Base-by-base conservation (phyloP, 1,284 basidiomycete genomes). In the Boletus subluridellus region DNA sequence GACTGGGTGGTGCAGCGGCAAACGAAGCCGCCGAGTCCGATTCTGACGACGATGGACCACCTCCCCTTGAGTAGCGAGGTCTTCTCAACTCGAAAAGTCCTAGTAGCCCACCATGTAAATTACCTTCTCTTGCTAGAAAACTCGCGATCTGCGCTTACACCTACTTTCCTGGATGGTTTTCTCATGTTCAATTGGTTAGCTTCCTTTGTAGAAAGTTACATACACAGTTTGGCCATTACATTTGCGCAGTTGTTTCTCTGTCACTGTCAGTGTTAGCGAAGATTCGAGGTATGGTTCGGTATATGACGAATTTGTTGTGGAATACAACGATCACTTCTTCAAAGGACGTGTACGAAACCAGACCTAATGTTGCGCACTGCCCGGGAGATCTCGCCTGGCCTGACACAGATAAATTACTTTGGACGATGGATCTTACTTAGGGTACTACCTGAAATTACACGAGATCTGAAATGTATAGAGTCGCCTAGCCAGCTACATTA, bases 1-100 rank as follows among this genome's bases (percentile, higher is more conserved):
- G 5, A 5, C 17, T 12, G 5, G 76, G 72, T 34, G 66, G 73
- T 37, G 60, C 63, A 44, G 79, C 77, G 73, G 64, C 10, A 44
- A 65, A 69, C 12, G 78, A 77, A 17, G 65, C 59, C 7, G 75
- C 73, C 39, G 79, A 75, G 4, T 78, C 79, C 41, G 85, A 85
- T 54, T 78, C 74, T 15, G 84, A 83, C 54, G 86, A 86, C 49
- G 87, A 84, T 39, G 89, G 84, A 55, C 89, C 88, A 58, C 89
- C 90, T 60, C 86, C 89, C 64, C 84, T 92, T 49, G 90, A 92
- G 48, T 67, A 56, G 50, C 21, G 26, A 21, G 28, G 50, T 42
- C 15, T 34, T 26, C 5, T 24, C 6, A 10, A 26, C 28, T 38
- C 37, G 26, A 10, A 64, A 50, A 48, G 49, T 52, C 28, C 30